A percentile compares a stretch with the other conserved stretches of the same genome.
These are phyloP conservation scores for Hymenoscyphus fraxineus DNA, from an alignment of 2,329 filamentous ascomycete genomes.

Conservation along the genomic window DNA sequence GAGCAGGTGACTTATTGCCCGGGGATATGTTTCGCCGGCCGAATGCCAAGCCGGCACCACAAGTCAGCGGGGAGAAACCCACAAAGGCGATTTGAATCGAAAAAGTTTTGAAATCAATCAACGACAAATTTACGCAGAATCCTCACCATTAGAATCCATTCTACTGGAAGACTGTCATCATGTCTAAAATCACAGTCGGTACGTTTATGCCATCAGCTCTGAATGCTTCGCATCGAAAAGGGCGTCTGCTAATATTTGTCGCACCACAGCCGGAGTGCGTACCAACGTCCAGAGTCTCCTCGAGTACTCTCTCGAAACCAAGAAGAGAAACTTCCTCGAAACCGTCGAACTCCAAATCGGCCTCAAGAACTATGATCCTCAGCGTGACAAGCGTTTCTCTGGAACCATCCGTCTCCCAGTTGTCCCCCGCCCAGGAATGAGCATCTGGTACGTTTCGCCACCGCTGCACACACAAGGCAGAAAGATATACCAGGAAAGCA, in stretches of 20 bases:
- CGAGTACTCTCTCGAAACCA: conserved; percentile 90
- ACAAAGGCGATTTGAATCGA: background rate
- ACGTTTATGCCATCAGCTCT: conserved; percentile 30
- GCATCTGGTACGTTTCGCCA: conserved; percentile 61
- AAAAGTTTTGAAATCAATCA: conserved; percentile 1
- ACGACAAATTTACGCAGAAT: conserved; percentile 36
- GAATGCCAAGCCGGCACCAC: background rate
- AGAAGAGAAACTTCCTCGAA: conserved; percentile 98
- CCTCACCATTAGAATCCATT: conserved; percentile 73
- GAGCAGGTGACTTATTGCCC: background rate
- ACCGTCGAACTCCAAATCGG: conserved; percentile 90
- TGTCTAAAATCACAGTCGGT: conserved; percentile 85
- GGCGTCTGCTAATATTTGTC: conserved; percentile 10
- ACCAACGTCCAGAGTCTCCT: conserved; percentile 90
- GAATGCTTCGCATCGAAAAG: background rate
- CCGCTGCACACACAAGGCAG: conserved; percentile 8
- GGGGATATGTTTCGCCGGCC: background rate
- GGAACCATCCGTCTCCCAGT: conserved; percentile 94
- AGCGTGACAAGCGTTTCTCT: conserved; percentile 99
- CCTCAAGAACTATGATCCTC: conserved; percentile 97
- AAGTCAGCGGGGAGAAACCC: background rate
- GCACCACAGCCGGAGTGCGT: conserved; percentile 83
- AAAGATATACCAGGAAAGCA: conserved; percentile 9
- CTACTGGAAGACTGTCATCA: conserved; percentile 86
- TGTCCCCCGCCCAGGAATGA: conserved; percentile 88